Base-by-base conservation (phyloP, 345 rosid species). In the Aurinia saxatilis region DNA sequence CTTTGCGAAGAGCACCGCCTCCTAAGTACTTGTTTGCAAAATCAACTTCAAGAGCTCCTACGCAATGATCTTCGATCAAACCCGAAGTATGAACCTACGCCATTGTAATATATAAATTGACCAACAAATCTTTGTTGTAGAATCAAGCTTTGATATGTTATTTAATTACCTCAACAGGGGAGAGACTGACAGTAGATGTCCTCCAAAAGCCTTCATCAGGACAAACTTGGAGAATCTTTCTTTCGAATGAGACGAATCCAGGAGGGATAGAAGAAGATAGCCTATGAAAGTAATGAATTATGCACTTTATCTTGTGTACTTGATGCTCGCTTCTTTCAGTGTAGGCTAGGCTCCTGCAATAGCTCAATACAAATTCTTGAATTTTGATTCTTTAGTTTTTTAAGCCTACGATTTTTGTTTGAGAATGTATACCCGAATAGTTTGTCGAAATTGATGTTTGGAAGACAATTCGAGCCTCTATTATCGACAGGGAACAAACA, bases 11-110 rank as follows among this genome's bases (percentile, higher is more conserved):
- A 55, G 91, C 84, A 48, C 95, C 95, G 3, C 98, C 96, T 45
- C 96, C 95, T 60, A 89, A 75, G 70, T 79, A 84, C 75, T 68
- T 78, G 72, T 89, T 88, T 29, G 98, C 91, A 59, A 88, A 92
- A 81, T 92, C 98, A 68, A 86, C 89, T 77, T 78, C 87, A 61
- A 86, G 84, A 56, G 89, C 77, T 42, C 64, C 84, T 13, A 19
- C 45, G 16, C 78, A 52, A 18, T 89, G 85, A 65, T 88, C 91
- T 77, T 92, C 96, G 38, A 92, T 83, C 41, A 74, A 70, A 34
- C 96, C 95, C 51, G 68, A 61, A 67, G 63, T 51, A 31, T 69
- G 75, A 60, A 82, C 80, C 96, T 92, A 76, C 19, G 64, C 25
- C n/a, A 60, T 25, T 7, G 0, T 6, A 49, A 51, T 19, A 0